Percentiles rank a stretch among this genome's conserved stretches.
Conservation (phyloP, 306 rosid species). For the Pueraria montana region DNA sequence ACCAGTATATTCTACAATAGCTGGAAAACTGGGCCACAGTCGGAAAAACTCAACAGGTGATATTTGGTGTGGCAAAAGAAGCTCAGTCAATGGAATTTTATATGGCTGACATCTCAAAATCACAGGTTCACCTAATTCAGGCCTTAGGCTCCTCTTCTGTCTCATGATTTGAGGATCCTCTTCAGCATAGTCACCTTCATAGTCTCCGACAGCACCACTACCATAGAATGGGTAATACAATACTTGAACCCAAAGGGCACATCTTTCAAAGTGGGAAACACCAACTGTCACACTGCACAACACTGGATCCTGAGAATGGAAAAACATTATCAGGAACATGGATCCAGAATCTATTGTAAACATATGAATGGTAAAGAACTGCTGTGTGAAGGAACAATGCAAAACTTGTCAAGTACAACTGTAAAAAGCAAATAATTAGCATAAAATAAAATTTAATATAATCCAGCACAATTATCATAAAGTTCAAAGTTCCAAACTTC, state of each 20-base stretch:
- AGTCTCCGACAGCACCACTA: slow-evolving; percentile 88
- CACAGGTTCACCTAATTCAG: slow-evolving; percentile 97
- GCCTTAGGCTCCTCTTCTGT: slow-evolving; percentile 97
- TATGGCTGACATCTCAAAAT: slow-evolving; percentile 97
- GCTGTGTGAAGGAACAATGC: slow-evolving; percentile 20
- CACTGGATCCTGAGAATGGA: slow-evolving; percentile 85
- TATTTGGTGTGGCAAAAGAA: slow-evolving; percentile 88
- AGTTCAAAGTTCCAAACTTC: neutral
- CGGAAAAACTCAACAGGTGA: slow-evolving; percentile 98
- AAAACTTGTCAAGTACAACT: slow-evolving; percentile 23
- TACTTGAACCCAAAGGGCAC: slow-evolving; percentile 98
- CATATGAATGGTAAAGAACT: neutral
- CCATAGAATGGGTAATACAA: slow-evolving; percentile 97
- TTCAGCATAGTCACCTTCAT: slow-evolving; percentile 94
- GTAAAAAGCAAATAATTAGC: neutral
- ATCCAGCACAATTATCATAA: slow-evolving; percentile 27
- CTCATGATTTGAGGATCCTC: slow-evolving; percentile 93
- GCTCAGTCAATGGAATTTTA: slow-evolving; percentile 93
- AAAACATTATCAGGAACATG: slow-evolving; percentile 43
- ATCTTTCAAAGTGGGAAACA: slow-evolving; percentile 95
- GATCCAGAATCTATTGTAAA: slow-evolving; percentile 48
- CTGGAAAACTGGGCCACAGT: slow-evolving; percentile 98
- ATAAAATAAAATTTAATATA: slow-evolving; percentile 12
- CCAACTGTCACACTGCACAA: slow-evolving; percentile 95
- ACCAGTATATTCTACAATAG: slow-evolving; percentile 90